Base-by-base conservation (phyloP, 148 eudicot genomes). In the Rhododendron simsii region DNA sequence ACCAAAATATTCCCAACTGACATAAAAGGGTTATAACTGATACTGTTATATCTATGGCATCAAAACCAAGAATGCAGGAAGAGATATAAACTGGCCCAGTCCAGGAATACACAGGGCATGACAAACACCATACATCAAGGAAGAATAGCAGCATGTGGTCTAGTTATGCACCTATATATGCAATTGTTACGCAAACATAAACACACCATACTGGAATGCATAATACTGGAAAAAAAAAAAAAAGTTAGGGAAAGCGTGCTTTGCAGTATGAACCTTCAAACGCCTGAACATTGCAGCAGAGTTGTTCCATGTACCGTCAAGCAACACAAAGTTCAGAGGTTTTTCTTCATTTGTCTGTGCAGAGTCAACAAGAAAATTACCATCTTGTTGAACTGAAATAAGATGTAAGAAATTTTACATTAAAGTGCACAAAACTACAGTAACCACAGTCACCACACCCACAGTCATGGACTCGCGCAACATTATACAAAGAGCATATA, bases 291-390 rank as follows among this genome's bases (percentile, higher is more conserved):
- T 97, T 85, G 99, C 98, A 75, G 89, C 89, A 69, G 99, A 97
- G 88, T 95, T 94, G 92, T 86, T 97, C 99, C 99, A 97, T 35
- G 99, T 97, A 82, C 98, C 99, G 86, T 97, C 99, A 88, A 97
- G 89, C 89, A 97, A 87, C 85, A 97, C 86, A 87, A 95, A 97
- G 88, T 97, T 91, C 84, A 93, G 78, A 28, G 81, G 85, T n/a
- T 88, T 82, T 81, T 91, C 88, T 85, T 44, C 87, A 85, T 85
- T 88, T 87, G 81, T 89, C 95, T 92, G 92, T 89, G 76, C 57
- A 86, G 78, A 89, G 82, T 81, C 75, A 87, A 83, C 48, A 44
- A 55, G 45, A 87, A 84, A 82, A 78, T 83, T 85, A 73, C 63
- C 84, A 28, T 28, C 69, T 57, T 37, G 23, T 26, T 67, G 30